A percentile compares a stretch with the other conserved stretches of the same genome.
phyloP scores from a whole-genome alignment of 306 rosid genomes.

The Morella rubra region DNA sequence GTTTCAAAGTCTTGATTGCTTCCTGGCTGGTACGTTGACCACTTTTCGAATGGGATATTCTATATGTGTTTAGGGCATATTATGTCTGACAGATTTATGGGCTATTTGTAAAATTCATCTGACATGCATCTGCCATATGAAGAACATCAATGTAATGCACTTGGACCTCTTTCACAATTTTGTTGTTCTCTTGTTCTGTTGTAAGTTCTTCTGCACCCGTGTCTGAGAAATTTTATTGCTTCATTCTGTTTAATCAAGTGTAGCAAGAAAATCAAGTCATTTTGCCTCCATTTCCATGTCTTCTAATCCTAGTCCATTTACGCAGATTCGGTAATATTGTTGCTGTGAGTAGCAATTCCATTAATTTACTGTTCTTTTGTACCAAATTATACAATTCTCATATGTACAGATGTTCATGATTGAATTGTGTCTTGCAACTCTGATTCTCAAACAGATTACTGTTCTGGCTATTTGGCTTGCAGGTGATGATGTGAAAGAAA shows the following conservation, averaged over 20 bases:
- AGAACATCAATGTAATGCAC: background rate
- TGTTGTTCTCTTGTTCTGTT: background rate
- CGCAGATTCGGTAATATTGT: background rate
- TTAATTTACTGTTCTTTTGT: background rate
- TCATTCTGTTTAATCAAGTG: background rate
- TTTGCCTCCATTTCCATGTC: conserved; percentile 10
- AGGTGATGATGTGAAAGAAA: conserved; percentile 97
- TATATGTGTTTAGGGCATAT: conserved; percentile 17
- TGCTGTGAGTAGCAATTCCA: background rate
- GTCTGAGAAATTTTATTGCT: background rate
- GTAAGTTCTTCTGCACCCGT: conserved; percentile 1
- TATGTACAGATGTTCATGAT: too few species aligned
- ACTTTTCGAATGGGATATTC: conserved; percentile 17
- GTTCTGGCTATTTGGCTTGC: conserved; percentile 25
- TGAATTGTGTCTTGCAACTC: background rate
- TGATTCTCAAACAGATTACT: background rate
- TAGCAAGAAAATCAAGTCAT: background rate
- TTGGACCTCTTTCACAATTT: background rate
- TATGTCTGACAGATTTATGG: conserved; percentile 13
- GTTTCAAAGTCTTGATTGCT: conserved; percentile 93
- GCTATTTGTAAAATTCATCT: background rate
- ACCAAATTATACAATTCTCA: background rate
- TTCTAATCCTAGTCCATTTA: conserved; percentile 5
- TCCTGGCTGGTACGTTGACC: conserved; percentile 78
- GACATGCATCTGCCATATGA: background rate